These are phyloP conservation scores for Crassisporium funariophilum DNA, from an alignment of 768 basidiomycete species.

Conservation along the genomic window DNA sequence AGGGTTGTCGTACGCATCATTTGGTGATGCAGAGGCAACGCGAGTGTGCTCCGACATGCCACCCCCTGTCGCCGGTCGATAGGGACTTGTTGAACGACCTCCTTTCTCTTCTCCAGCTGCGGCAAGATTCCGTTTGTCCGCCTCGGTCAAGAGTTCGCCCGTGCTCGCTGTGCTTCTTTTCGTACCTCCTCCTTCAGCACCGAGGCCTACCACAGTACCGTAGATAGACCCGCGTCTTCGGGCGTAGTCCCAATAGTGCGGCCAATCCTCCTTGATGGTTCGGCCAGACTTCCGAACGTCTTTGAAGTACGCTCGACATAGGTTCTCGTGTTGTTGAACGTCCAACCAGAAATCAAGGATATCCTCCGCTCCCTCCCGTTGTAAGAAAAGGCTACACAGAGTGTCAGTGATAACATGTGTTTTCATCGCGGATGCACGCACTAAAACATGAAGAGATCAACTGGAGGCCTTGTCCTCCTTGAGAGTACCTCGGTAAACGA, in stretches of 20 bases:
- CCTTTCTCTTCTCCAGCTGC: slow-evolving; percentile 50
- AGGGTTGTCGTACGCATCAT: slow-evolving; percentile 37
- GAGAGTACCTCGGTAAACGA: slow-evolving; percentile 91
- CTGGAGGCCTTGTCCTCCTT: slow-evolving; percentile 87
- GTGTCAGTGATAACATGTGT: not conserved
- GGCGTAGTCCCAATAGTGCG: slow-evolving; percentile 96
- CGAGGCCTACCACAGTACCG: slow-evolving; percentile 82
- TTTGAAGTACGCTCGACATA: slow-evolving; percentile 99
- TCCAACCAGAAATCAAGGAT: slow-evolving; percentile 99
- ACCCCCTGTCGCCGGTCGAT: slow-evolving; percentile 45
- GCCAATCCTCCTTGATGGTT: slow-evolving; percentile 96
- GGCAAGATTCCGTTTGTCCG: slow-evolving; percentile 68
- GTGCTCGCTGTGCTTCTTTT: slow-evolving; percentile 86
- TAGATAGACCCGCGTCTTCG: slow-evolving; percentile 91
- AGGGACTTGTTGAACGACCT: slow-evolving; percentile 61
- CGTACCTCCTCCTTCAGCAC: slow-evolving; percentile 51
- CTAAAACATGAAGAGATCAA: slow-evolving; percentile 99
- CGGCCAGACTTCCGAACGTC: slow-evolving; percentile 95
- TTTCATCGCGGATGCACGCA: slow-evolving; percentile 45
- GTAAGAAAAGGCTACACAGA: slow-evolving; percentile 79
- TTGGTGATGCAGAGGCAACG: slow-evolving; percentile 51
- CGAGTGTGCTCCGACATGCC: slow-evolving; percentile 45
- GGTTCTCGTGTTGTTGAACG: slow-evolving; percentile 98
- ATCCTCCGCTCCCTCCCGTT: slow-evolving; percentile 95
- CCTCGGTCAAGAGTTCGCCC: slow-evolving; percentile 67